Evolutionary conservation across 352 stramenopile species (phyloP).

Genomic region (Halophytophthora polymorphica): DNA sequence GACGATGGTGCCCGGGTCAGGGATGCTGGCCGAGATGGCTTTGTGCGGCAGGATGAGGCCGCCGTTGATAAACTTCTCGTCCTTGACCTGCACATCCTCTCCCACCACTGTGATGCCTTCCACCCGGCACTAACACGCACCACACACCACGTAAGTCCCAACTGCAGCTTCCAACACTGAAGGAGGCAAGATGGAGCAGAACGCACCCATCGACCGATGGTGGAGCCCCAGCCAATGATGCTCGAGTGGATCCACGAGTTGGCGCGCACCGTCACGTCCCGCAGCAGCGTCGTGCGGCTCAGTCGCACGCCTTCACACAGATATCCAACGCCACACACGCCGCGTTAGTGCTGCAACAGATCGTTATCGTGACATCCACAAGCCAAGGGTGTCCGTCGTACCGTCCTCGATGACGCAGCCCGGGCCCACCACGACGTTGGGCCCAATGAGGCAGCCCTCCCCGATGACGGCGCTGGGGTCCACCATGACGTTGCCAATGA

Average conservation of each 20-base stretch:
- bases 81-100: constrained; percentile 86
- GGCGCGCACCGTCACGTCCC: constrained; percentile 67
- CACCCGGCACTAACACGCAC: constrained; percentile 57
- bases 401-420: constrained; percentile 84
- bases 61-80: constrained; percentile 89
- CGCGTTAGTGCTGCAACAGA: background rate
- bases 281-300: constrained; percentile 75
- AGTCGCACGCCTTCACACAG: constrained; percentile 62
- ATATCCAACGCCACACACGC: background rate
- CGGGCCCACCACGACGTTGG: constrained; percentile 82
- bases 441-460: constrained; percentile 76
- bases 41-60: constrained; percentile 87
- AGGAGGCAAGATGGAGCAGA: background rate
- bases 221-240: constrained; percentile 89
- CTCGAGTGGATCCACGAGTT: constrained; percentile 87
- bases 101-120: constrained; percentile 83
- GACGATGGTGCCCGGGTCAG: constrained; percentile 85
- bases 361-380: background rate
- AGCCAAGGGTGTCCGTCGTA: constrained; percentile 11
- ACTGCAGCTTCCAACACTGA: background rate
- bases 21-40: constrained; percentile 82
- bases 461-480: constrained; percentile 75
- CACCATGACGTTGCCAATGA: constrained; percentile 85
- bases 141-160: background rate
- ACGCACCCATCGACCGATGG: constrained; percentile 78